Percentiles rank a stretch among this genome's conserved stretches.
Conservation (phyloP, 2,329 filamentous ascomycete genomes). For the Nannizzia gypsea region DNA sequence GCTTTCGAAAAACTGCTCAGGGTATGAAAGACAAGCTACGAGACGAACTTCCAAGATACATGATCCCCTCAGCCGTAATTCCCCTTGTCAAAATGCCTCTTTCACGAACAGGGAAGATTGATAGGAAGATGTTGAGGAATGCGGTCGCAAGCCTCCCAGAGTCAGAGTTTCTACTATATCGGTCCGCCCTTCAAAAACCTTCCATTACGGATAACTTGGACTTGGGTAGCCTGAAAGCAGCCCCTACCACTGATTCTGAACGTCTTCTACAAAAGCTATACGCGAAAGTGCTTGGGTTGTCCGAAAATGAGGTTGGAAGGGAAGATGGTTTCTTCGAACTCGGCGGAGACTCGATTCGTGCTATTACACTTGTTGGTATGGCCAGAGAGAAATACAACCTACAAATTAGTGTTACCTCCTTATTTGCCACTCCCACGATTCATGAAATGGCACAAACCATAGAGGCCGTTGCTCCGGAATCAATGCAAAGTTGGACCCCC, state of each 20-base stretch:
- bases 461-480: background rate
- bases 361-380: constrained; percentile 7
- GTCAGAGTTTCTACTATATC: background rate
- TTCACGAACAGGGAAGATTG: constrained; percentile 9
- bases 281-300: background rate
- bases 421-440: constrained; percentile 19
- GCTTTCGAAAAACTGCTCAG: background rate
- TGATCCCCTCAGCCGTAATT: constrained; percentile 23
- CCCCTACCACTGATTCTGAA: background rate
- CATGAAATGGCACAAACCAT: background rate
- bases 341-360: constrained; percentile 10
- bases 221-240: background rate
- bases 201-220: background rate
- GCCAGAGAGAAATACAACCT: constrained; percentile 3
- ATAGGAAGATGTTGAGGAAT: constrained; percentile 18
- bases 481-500: background rate
- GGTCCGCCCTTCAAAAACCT: background rate
- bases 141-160: constrained; percentile 16
- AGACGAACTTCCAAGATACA: constrained; percentile 6
- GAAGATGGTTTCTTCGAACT: constrained; percentile 7
- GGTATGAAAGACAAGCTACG: background rate
- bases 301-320: background rate
- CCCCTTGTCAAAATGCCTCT: constrained; percentile 14
- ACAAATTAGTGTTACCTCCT: constrained; percentile 6
- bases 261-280: background rate